Evolutionary conservation across 108 stramenopile species (phyloP).

Genomic region (Cyclotella atomus): DNA sequence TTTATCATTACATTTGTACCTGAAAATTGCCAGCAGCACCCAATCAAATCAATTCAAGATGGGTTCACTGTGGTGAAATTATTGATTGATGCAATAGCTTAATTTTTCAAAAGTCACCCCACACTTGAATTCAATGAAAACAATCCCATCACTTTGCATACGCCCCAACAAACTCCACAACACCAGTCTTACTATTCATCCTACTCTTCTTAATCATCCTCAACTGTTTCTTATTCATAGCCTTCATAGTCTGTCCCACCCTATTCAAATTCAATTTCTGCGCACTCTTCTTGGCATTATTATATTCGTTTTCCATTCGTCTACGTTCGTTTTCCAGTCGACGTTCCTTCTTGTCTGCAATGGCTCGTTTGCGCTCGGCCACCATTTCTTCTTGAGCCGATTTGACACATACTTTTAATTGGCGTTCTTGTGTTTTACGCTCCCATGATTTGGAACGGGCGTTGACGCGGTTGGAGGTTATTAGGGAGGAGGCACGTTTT

Average conservation of each 20-base stretch:
- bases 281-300: conserved; percentile 59
- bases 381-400: conserved; percentile 68
- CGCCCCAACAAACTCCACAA: conserved; percentile 86
- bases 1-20: too few species aligned
- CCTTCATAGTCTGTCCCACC: conserved; percentile 79
- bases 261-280: conserved; percentile 71
- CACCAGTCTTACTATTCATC: conserved; percentile 93
- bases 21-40: too few species aligned
- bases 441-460: conserved; percentile 69
- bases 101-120: too few species aligned
- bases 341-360: conserved; percentile 68
- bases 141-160: conserved; percentile 83
- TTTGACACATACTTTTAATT: conserved; percentile 40
- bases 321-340: conserved; percentile 80
- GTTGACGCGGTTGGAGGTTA: conserved; percentile 72
- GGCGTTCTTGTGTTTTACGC: conserved; percentile 47
- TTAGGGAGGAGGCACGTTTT: conserved; percentile 79
- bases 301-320: conserved; percentile 85
- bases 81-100: too few species aligned
- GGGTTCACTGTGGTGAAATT: too few species aligned
- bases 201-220: conserved; percentile 95
- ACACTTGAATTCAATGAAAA: too few species aligned
- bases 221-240: conserved; percentile 96
- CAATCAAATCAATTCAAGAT: too few species aligned
- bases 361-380: conserved; percentile 54